Conservation (phyloP, 441 rosid genomes). For the Croton setiger region DNA sequence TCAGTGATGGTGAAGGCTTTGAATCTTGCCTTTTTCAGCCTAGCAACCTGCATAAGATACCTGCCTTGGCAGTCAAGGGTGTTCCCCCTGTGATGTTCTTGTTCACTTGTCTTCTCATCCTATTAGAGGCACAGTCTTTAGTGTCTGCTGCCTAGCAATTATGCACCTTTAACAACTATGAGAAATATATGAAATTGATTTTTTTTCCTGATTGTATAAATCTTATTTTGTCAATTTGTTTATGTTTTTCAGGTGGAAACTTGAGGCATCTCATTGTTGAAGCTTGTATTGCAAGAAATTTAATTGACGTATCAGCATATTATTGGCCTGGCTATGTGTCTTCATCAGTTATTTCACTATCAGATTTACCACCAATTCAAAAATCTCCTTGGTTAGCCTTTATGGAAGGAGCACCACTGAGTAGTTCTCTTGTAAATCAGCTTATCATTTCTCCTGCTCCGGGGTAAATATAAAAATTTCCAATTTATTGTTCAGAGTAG, state of each 20-base stretch:
- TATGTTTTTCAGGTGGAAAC: slow-evolving; percentile 46
- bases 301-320: slow-evolving; percentile 56
- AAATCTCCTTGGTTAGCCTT: slow-evolving; percentile 58
- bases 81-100: neutral
- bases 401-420: slow-evolving; percentile 57
- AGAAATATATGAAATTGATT: neutral
- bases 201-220: slow-evolving; percentile 5
- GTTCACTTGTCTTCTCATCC: neutral
- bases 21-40: neutral
- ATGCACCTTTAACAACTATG: neutral
- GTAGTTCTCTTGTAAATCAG: slow-evolving; percentile 41
- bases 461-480: slow-evolving; percentile 37
- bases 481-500: slow-evolving; percentile 6
- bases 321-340: slow-evolving; percentile 64
- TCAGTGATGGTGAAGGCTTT: neutral
- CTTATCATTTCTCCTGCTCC: slow-evolving; percentile 53
- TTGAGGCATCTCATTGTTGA: slow-evolving; percentile 74
- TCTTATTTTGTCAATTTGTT: slow-evolving; percentile 14
- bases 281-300: slow-evolving; percentile 68
- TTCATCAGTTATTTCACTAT: slow-evolving; percentile 31
- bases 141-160: neutral
- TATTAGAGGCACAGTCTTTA: neutral
- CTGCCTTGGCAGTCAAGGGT: neutral
- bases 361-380: slow-evolving; percentile 38
- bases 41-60: neutral